Conservation (phyloP, 768 basidiomycete genomes). For the Rhodotorula diobovata region DNA sequence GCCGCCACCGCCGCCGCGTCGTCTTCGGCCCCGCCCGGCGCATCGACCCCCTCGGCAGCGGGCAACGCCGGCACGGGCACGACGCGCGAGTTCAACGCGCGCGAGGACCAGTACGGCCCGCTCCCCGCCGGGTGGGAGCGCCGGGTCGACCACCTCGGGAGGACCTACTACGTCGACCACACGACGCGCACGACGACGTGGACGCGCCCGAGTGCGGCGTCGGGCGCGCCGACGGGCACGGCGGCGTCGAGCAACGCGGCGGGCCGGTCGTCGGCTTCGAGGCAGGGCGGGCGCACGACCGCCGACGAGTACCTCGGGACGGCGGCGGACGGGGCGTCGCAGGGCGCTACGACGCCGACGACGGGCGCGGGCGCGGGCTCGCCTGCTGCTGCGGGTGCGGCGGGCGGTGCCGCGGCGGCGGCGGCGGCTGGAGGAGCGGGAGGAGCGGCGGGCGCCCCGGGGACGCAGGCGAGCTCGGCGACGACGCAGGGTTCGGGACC, state of each 20-base stretch:
- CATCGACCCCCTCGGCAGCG: constrained; percentile 33
- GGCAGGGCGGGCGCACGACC: constrained; percentile 54
- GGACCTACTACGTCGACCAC: constrained; percentile 98
- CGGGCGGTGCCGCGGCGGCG: background rate
- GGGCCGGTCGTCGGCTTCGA: background rate
- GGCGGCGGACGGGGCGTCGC: constrained; percentile 47
- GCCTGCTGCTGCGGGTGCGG: constrained; percentile 36
- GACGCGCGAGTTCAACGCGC: constrained; percentile 79
- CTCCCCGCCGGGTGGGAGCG: constrained; percentile 93
- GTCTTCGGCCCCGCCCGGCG: constrained; percentile 10
- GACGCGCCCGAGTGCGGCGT: constrained; percentile 81
- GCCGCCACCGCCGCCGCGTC: constrained; percentile 7
- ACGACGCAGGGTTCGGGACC: constrained; percentile 77
- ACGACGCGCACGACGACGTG: constrained; percentile 96
- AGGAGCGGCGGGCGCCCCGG: constrained; percentile 29
- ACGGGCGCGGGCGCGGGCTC: constrained; percentile 39
- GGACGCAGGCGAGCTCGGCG: constrained; percentile 42
- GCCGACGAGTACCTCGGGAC: constrained; percentile 44
- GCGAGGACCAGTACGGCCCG: constrained; percentile 87
- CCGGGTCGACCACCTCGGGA: constrained; percentile 87
- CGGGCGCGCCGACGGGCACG: constrained; percentile 66
- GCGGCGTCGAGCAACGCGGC: constrained; percentile 30
- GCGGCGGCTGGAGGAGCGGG: too few species aligned
- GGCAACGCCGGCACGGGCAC: constrained; percentile 18
- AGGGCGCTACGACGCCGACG: constrained; percentile 17